phyloP scores from a whole-genome alignment of 2,329 filamentous ascomycete genomes.

The Aspergillus costaricaensis region DNA sequence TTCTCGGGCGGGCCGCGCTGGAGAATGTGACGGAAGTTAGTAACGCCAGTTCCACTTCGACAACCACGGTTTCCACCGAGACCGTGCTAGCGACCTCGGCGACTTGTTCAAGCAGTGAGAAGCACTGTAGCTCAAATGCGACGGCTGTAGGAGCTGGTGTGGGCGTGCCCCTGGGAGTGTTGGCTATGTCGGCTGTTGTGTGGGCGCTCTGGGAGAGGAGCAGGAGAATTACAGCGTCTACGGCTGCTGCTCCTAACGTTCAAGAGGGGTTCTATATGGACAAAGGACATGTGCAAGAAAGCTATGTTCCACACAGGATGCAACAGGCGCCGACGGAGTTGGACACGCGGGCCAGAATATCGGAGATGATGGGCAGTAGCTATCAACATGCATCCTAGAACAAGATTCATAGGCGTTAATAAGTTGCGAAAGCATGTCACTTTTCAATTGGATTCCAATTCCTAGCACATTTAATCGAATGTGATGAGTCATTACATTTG shows the following conservation, averaged over 20 bases:
- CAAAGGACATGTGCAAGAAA: too few relatives aligned
- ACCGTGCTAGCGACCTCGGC: background rate
- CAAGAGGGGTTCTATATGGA: too few relatives aligned
- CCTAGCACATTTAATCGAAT: too few relatives aligned
- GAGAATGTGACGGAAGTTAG: background rate
- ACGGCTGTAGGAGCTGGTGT: conserved; percentile 6
- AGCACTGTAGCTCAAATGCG: background rate
- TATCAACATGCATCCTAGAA: too few relatives aligned
- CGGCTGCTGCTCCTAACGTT: background rate
- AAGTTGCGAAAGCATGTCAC: too few relatives aligned
- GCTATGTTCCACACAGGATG: too few relatives aligned
- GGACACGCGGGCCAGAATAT: too few relatives aligned
- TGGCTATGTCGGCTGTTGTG: background rate
- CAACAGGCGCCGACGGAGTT: too few relatives aligned
- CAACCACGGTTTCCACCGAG: background rate
- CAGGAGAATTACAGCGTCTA: background rate
- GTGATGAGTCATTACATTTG: too few relatives aligned
- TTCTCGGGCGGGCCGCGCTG: background rate
- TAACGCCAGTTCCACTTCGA: background rate
- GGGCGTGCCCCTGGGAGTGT: conserved; percentile 3
- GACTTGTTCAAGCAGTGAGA: background rate
- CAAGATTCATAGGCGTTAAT: too few relatives aligned
- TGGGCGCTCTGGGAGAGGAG: conserved; percentile 4
- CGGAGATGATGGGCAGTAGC: too few relatives aligned
- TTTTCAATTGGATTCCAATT: too few relatives aligned